Conservation (phyloP, 2,329 filamentous ascomycete species). For the Zarea fungicola region DNA sequence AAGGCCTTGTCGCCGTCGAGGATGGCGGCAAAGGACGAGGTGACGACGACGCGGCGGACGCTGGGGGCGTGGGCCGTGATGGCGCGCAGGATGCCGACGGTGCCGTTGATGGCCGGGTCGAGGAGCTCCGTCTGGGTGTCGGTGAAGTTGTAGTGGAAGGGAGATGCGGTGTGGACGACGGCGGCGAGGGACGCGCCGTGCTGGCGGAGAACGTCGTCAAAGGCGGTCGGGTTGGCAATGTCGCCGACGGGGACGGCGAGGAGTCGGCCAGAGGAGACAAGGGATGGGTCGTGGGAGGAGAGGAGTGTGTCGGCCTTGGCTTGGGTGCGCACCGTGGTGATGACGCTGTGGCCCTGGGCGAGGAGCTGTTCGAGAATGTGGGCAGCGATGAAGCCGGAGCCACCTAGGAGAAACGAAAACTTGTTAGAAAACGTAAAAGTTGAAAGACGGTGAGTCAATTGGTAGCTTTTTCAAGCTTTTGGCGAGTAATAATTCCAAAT, state of each 20-base stretch:
- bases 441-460: neutral
- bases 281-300: constrained; percentile 39
- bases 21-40: constrained; percentile 52
- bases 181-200: constrained; percentile 47
- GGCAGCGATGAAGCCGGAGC: constrained; percentile 50
- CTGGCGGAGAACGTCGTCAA: constrained; percentile 55
- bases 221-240: constrained; percentile 68
- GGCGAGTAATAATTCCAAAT: neutral
- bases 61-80: constrained; percentile 52
- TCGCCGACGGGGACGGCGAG: constrained; percentile 64
- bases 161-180: constrained; percentile 57
- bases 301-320: constrained; percentile 49
- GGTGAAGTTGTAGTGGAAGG: constrained; percentile 50
- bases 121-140: constrained; percentile 50
- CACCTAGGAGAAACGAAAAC: constrained; percentile 30
- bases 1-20: constrained; percentile 32
- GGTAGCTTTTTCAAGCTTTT: neutral
- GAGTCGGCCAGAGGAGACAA: constrained; percentile 28
- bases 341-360: constrained; percentile 43
- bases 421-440: neutral
- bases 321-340: constrained; percentile 52
- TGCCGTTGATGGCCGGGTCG: constrained; percentile 53
- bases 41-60: constrained; percentile 52
- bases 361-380: constrained; percentile 53
- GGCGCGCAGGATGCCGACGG: constrained; percentile 66